Evolutionary conservation across 2,329 filamentous ascomycete genomes (phyloP).

Genomic region (Aphanoascus verrucosus): DNA sequence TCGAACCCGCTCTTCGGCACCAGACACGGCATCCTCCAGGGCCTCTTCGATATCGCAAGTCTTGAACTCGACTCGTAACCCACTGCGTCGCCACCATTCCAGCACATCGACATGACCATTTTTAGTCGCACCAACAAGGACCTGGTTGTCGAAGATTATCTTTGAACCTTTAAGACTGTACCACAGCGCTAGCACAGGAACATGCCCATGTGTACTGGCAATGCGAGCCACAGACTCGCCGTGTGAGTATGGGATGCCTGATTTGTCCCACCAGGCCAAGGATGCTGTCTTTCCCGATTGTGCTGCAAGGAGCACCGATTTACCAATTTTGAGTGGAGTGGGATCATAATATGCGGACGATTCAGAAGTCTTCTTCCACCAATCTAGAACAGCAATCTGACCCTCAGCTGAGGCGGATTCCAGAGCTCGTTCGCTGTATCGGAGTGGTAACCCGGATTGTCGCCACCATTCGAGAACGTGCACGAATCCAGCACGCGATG

Average conservation of each 20-base stretch:
- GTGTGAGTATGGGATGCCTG: conserved; percentile 66
- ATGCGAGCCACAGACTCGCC: conserved; percentile 74
- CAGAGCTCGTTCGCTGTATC: conserved; percentile 76
- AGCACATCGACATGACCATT: conserved; percentile 74
- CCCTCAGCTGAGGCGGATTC: conserved; percentile 80
- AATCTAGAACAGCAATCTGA: conserved; percentile 75
- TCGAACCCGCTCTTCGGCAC: conserved; percentile 60
- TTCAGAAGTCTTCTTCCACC: conserved; percentile 70
- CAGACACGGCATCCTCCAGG: conserved; percentile 70
- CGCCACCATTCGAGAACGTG: conserved; percentile 89
- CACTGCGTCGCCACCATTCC: conserved; percentile 76
- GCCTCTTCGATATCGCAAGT: conserved; percentile 94
- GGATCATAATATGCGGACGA: conserved; percentile 44
- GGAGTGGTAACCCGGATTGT: conserved; percentile 63
- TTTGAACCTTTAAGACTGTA: conserved; percentile 61
- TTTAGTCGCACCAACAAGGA: conserved; percentile 76
- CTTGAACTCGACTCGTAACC: conserved; percentile 76
- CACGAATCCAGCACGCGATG: conserved; percentile 74
- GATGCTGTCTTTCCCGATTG: conserved; percentile 70
- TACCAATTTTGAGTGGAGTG: conserved; percentile 64
- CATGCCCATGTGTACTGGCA: conserved; percentile 74
- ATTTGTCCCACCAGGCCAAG: conserved; percentile 79
- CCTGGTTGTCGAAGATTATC: conserved; percentile 71
- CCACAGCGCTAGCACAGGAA: conserved; percentile 76
- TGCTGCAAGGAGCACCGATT: conserved; percentile 70